A percentile compares a stretch with the other conserved stretches of the same genome.
phyloP scores from a whole-genome alignment of 768 basidiomycete species.

The Leucogyrophana mollusca region DNA sequence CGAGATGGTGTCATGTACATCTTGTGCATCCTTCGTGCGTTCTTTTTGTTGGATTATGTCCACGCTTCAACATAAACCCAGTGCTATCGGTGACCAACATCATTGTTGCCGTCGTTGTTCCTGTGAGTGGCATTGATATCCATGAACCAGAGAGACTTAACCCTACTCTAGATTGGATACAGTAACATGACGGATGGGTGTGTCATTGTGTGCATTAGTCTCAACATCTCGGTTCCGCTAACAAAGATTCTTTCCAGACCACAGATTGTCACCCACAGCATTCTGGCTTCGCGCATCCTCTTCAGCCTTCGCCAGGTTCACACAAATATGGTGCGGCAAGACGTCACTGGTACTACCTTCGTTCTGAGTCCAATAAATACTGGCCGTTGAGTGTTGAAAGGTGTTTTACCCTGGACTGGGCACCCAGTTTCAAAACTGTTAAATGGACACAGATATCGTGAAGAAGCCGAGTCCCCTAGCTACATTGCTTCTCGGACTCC shows the following conservation, averaged over 20 bases:
- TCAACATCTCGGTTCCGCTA: not conserved
- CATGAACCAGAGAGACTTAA: not conserved
- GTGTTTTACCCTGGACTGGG: too few species aligned
- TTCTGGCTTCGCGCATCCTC: conserved; percentile 7
- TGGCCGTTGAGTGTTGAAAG: too few species aligned
- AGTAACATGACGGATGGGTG: not conserved
- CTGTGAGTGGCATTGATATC: not conserved
- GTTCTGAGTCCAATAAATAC: too few species aligned
- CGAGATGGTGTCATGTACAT: not conserved
- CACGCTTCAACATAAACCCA: not conserved
- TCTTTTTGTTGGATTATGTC: not conserved
- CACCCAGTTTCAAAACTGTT: too few species aligned
- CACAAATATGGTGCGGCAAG: not conserved
- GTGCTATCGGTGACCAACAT: not conserved
- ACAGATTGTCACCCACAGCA: conserved; percentile 3
- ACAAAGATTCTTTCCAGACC: not conserved
- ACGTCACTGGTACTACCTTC: not conserved
- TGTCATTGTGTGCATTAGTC: not conserved
- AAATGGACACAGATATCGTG: too few species aligned
- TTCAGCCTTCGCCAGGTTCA: conserved; percentile 5
- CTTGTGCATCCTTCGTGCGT: not conserved
- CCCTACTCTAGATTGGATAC: not conserved
- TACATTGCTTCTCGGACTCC: too few species aligned
- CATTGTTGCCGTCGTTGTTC: not conserved
- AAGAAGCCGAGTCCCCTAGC: too few species aligned